These are phyloP conservation scores for Lachnellula willkommii DNA, from an alignment of 2,329 filamentous ascomycete genomes.

Conservation along the genomic window DNA sequence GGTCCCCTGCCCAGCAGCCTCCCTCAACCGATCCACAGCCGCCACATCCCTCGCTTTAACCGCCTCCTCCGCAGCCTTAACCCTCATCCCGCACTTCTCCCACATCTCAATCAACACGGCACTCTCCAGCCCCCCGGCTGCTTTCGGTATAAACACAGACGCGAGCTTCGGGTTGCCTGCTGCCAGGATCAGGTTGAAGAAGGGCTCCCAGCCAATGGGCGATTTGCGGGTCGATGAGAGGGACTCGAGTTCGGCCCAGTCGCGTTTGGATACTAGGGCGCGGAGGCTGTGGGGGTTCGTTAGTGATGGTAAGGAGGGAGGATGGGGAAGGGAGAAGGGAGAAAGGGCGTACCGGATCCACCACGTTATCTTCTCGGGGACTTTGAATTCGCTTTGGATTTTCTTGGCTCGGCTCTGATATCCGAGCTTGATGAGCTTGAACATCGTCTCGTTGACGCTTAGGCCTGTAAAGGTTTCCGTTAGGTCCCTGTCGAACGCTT, in stretches of 20 bases:
- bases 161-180: constrained; percentile 89
- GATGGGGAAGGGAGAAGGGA: background rate
- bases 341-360: constrained; percentile 60
- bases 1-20: constrained; percentile 65
- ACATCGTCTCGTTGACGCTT: constrained; percentile 86
- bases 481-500: constrained; percentile 79
- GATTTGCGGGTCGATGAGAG: constrained; percentile 72
- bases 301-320: background rate
- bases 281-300: constrained; percentile 54
- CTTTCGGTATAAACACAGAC: constrained; percentile 79
- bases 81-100: constrained; percentile 86
- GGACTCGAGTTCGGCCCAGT: constrained; percentile 92
- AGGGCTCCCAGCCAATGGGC: constrained; percentile 95
- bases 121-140: constrained; percentile 53
- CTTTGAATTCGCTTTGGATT: constrained; percentile 85
- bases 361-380: constrained; percentile 84
- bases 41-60: constrained; percentile 73
- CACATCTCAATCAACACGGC: constrained; percentile 83
- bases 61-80: constrained; percentile 88
- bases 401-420: constrained; percentile 83
- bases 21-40: constrained; percentile 66
- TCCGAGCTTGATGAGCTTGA: constrained; percentile 75
- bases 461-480: constrained; percentile 73
- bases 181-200: constrained; percentile 81
- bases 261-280: constrained; percentile 80